Evolutionary conservation across 2,329 filamentous ascomycete genomes (phyloP), one percentile per base, ranked within the genome.

Genomic region (Beauveria sp.): DNA sequence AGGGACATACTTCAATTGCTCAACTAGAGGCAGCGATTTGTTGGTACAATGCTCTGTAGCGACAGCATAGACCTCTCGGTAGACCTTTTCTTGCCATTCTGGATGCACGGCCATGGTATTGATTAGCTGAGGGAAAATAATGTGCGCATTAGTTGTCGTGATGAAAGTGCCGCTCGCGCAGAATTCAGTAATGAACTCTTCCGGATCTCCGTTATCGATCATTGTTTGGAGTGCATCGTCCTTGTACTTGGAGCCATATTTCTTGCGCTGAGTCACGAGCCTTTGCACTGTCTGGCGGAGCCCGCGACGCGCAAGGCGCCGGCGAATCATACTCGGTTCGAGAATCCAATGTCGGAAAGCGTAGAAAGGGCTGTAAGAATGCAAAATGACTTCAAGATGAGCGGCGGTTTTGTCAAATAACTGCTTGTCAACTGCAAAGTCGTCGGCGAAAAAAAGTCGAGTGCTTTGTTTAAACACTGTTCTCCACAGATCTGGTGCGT

Each of bases 1-100:
- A 1, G 61, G 50, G 24, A 67, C 16, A 22, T 42, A 54, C 3
- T 62, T 58, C 22, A 66, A 61, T 51, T 63, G 45, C 9, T 66
- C 63, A 5, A 62, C 57, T 1, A 66, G 61, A 14, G 64, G 20
- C 12, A 54, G 62, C 18, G 14, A n/a, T 40, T 40, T 42, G 51
- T 54, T 24, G 5, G 28, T 54, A 16, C 24, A 26, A 18, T 40
- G 28, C 24, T 16, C 51, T 24, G 24, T 9, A 2, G 51, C 51
- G 18, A 14, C 20, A 22, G 51, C 31, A 16, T 40, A 2, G 31
- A 54, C 31, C 31, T 54, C 51, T 34, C 22, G n/a, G 12, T 20
- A 54, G 7, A 54, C n/a, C 51, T 40, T 54, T n/a, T 54, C 51
- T 40, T 54, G 51, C 51, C 51, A 54, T 26, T 54, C 51, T 12